phyloP scores from a whole-genome alignment of 164 flowering plant genomes.

The Sedum album region DNA sequence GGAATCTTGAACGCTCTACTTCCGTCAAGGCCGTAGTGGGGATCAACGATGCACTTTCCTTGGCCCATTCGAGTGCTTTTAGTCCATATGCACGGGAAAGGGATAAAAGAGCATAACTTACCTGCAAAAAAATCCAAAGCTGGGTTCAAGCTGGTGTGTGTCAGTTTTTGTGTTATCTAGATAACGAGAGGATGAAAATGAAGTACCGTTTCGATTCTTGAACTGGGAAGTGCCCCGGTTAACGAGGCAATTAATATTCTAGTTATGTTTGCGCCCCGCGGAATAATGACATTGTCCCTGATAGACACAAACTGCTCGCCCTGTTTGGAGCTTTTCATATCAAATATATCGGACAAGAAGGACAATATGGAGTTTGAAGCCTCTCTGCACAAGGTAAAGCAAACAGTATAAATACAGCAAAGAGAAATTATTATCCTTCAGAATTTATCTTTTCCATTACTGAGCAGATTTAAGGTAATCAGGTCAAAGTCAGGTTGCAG shows the following conservation, averaged over 20 bases:
- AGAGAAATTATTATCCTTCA: background rate
- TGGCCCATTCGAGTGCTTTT: slow-evolving; percentile 77
- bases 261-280: slow-evolving; percentile 71
- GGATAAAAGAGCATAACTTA: slow-evolving; percentile 57
- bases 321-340: slow-evolving; percentile 49
- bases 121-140: slow-evolving; percentile 27
- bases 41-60: slow-evolving; percentile 47
- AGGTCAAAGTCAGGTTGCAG: background rate
- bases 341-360: slow-evolving; percentile 80
- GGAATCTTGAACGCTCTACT: slow-evolving; percentile 56
- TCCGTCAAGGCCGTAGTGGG: slow-evolving; percentile 78
- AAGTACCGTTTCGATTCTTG: slow-evolving; percentile 74
- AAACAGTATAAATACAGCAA: background rate
- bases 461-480: background rate
- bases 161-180: background rate
- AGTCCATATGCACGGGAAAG: slow-evolving; percentile 58
- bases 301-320: slow-evolving; percentile 47
- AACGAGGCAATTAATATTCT: slow-evolving; percentile 82
- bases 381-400: slow-evolving; percentile 50
- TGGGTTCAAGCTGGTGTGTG: background rate
- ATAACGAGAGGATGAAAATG: background rate
- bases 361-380: slow-evolving; percentile 91
- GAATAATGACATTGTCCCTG: slow-evolving; percentile 65
- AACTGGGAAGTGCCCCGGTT: slow-evolving; percentile 93
- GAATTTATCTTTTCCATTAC: background rate